Evolutionary conservation across 2,329 filamentous ascomycete species (phyloP), one percentile per base, ranked within the genome.

Genomic region (Colletotrichum sp.): DNA sequence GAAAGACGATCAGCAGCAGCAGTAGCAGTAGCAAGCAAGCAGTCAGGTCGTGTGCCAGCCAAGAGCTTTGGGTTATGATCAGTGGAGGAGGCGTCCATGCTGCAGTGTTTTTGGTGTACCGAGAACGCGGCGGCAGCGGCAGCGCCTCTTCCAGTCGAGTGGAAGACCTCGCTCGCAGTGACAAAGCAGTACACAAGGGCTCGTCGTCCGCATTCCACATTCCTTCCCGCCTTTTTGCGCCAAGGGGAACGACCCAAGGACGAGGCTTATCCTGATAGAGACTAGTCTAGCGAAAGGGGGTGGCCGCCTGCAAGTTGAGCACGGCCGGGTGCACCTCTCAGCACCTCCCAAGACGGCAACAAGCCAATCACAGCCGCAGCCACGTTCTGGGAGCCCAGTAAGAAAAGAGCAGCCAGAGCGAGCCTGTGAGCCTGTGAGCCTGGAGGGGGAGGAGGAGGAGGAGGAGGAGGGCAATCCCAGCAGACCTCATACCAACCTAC

Each of bases 181-280:
- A 75, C 63, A 68, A 66, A 44, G 24, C 24, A 55, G 62, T 64
- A 63, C 68, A 68, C 32, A 28, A 64, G 16, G 28, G 15, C 60
- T 16, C 44, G 10, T 65, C 60, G 28, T 68, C 55, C 69, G 28
- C 59, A 63, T 22, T 72, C 16, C 69, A 68, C 32, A 68, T 64
- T 68, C 69, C 68, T 62, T 75, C 73, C 63, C 69, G 69, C 65
- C 59, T 52, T 73, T 73, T 52, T 64, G 57, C 74, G 57, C 64
- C 59, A 73, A 68, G 73, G 59, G 69, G 59, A 64, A 32, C 28
- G 12, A 52, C 44, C 63, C 73, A 55, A 64, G 44, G 65, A 59
- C 28, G n/a, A 34, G 30, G 26, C 24, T 69, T 52, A 26, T 22
- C 70, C 44, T 5, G 59, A 75, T 75, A 3, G 26, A 24, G 74